Conservation (phyloP, 2,329 filamentous ascomycete genomes). For the Phaeoacremonium minimum region DNA sequence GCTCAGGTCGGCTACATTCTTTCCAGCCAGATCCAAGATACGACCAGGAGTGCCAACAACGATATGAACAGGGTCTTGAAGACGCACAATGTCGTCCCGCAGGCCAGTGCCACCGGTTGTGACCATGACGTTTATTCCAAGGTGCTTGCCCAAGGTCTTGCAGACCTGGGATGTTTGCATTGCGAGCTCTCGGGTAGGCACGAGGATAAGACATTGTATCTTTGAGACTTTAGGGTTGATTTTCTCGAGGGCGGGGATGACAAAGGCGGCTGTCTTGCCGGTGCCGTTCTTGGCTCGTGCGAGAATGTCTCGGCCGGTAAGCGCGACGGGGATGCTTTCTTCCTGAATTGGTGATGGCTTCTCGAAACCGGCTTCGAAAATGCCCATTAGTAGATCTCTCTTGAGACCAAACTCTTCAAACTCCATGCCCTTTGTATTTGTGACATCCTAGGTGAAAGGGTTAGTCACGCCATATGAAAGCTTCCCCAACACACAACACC, state of each 20-base stretch:
- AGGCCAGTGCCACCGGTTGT: conserved; percentile 94
- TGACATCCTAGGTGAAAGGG: conserved; percentile 76
- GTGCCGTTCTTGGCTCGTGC: conserved; percentile 98
- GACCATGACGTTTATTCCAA: conserved; percentile 98
- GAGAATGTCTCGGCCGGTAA: conserved; percentile 91
- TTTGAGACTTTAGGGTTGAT: conserved; percentile 97
- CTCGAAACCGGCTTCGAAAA: conserved; percentile 98
- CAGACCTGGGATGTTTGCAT: conserved; percentile 99
- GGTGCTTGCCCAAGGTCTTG: conserved; percentile 95
- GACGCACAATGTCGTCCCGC: conserved; percentile 92
- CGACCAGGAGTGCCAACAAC: conserved; percentile 95
- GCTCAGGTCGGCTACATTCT: conserved; percentile 92
- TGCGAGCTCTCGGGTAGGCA: conserved; percentile 93
- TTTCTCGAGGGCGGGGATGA: conserved; percentile 90
- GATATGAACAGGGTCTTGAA: conserved; percentile 93
- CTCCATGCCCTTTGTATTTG: conserved; percentile 93
- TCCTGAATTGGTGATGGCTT: conserved; percentile 99
- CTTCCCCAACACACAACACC: conserved; percentile 11
- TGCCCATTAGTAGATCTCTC: conserved; percentile 94
- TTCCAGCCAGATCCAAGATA: conserved; percentile 93
- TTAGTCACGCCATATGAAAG: conserved; percentile 10
- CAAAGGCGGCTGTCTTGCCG: conserved; percentile 96
- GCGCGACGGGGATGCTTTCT: conserved; percentile 94
- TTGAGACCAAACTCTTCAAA: conserved; percentile 97
- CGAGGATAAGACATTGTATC: conserved; percentile 92